phyloP scores from a whole-genome alignment of 2,329 filamentous ascomycete genomes.

The Furcasterigmium sp. region DNA sequence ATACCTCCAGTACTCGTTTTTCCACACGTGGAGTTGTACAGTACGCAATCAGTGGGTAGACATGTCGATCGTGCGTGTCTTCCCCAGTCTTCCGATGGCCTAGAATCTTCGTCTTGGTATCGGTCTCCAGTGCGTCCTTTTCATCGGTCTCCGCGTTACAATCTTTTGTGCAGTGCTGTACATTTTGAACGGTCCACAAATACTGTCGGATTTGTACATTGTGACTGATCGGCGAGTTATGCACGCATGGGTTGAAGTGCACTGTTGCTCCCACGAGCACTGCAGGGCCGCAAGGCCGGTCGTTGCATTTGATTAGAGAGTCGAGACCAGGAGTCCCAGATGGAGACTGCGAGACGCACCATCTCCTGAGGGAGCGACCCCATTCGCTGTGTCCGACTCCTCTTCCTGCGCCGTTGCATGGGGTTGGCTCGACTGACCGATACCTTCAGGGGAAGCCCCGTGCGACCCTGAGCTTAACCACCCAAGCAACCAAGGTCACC shows the following conservation, averaged over 20 bases:
- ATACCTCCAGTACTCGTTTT: too few species aligned
- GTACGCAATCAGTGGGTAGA: neutral
- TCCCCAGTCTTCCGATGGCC: neutral
- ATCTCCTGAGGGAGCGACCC: conserved; percentile 2
- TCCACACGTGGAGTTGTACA: neutral
- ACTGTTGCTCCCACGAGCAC: too few species aligned
- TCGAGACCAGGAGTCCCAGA: conserved; percentile 3
- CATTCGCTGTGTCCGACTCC: conserved; percentile 7
- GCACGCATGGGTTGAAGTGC: too few species aligned
- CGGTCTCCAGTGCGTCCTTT: neutral
- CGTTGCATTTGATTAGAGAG: conserved; percentile 9
- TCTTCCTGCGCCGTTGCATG: conserved; percentile 5
- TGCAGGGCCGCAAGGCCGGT: too few species aligned
- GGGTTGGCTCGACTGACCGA: neutral
- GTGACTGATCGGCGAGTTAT: too few species aligned
- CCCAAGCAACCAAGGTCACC: too few species aligned
- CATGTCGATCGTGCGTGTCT: neutral
- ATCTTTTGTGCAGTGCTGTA: too few species aligned
- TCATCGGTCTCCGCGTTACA: too few species aligned
- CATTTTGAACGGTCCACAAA: too few species aligned
- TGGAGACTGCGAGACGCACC: conserved; percentile 9
- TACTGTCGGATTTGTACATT: too few species aligned
- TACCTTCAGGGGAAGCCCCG: too few species aligned
- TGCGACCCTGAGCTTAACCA: too few species aligned
- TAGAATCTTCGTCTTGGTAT: neutral